phyloP scores from a whole-genome alignment of 1,284 basidiomycete genomes.

The Chalciporus sp. region DNA sequence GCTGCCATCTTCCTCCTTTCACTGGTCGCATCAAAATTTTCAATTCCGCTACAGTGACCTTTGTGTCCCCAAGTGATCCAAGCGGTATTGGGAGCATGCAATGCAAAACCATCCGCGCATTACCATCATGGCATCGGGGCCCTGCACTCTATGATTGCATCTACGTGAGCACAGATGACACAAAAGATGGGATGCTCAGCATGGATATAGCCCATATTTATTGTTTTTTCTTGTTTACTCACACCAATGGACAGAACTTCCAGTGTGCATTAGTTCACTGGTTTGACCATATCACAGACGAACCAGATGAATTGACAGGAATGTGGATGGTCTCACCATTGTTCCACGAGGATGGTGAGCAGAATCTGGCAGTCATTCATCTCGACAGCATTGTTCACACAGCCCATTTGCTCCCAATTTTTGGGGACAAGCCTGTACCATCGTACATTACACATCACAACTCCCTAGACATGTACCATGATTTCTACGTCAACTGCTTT shows the following conservation, averaged over 20 bases:
- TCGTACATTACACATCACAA: neutral
- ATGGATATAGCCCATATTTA: neutral
- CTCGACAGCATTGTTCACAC: neutral
- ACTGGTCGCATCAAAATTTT: conserved; percentile 7
- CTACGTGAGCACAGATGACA: neutral
- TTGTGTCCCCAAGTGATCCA: conserved; percentile 8
- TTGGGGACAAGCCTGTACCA: neutral
- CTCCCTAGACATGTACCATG: neutral
- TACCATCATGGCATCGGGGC: neutral
- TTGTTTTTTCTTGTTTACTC: conserved; percentile 6
- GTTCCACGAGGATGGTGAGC: neutral
- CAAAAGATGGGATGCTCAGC: neutral
- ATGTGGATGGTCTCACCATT: conserved; percentile 7
- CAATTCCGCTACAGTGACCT: conserved; percentile 2
- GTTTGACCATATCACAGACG: neutral
- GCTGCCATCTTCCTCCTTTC: neutral
- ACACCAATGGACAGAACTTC: neutral
- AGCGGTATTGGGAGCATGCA: neutral
- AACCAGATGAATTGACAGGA: neutral
- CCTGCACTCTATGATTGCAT: neutral
- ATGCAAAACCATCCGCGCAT: neutral
- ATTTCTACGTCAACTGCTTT: conserved; percentile 1
- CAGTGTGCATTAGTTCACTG: conserved; percentile 2
- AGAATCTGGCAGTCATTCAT: neutral
- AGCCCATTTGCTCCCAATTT: neutral